Conservation (phyloP, 1,284 basidiomycete genomes). For the Trametes versicolor region DNA sequence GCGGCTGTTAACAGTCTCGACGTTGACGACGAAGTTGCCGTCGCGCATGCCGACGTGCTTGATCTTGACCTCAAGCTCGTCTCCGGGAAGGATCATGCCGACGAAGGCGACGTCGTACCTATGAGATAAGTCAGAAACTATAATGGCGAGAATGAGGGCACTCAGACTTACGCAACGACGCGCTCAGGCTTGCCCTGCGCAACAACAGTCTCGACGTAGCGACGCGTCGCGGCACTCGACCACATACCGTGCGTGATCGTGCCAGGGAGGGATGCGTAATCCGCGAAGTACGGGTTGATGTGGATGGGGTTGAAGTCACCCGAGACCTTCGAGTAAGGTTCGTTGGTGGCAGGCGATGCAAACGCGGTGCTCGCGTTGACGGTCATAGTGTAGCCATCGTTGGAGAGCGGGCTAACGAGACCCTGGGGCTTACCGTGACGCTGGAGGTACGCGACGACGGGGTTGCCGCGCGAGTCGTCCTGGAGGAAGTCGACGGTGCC, state of each 20-base stretch:
- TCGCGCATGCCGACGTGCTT: conserved; percentile 92
- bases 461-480: conserved; percentile 92
- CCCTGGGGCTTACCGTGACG: conserved; percentile 88
- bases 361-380: conserved; percentile 68
- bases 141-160: conserved; percentile 13
- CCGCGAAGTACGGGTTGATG: conserved; percentile 97
- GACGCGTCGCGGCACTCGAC: conserved; percentile 94
- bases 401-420: conserved; percentile 80
- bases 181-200: conserved; percentile 94
- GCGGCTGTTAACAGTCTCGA: conserved; percentile 87
- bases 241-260: conserved; percentile 99
- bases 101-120: conserved; percentile 94
- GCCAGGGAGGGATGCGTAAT: conserved; percentile 92
- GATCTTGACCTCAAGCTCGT: conserved; percentile 89
- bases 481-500: conserved; percentile 89
- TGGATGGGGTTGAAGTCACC: conserved; percentile 99
- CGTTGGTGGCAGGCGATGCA: conserved; percentile 87
- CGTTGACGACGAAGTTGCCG: conserved; percentile 92
- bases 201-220: conserved; percentile 93
- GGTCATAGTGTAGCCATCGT: conserved; percentile 86
- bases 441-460: conserved; percentile 92
- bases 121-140: conserved; percentile 29
- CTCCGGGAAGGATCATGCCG: conserved; percentile 97
- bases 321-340: conserved; percentile 95
- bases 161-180: conserved; percentile 76